phyloP scores from a whole-genome alignment of 2,329 filamentous ascomycete species.

The Emmonsia crescens region DNA sequence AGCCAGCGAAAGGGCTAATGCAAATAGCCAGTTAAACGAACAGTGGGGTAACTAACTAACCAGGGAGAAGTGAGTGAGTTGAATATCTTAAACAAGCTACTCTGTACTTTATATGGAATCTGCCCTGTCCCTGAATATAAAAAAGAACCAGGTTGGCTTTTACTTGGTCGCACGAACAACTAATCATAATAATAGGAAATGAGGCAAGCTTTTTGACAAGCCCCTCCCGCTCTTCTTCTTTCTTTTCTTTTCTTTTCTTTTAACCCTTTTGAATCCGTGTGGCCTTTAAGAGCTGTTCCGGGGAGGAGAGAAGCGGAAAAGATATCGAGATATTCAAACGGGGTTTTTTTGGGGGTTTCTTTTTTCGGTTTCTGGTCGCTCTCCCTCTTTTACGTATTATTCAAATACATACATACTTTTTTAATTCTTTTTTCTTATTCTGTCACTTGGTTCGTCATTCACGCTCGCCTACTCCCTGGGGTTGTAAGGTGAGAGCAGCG shows the following conservation, averaged over 20 bases:
- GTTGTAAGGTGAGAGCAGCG: background rate
- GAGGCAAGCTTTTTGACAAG: background rate
- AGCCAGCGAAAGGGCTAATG: background rate
- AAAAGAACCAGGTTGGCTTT: background rate
- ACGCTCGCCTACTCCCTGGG: background rate
- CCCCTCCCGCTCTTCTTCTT: background rate
- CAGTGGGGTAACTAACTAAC: too few relatives aligned
- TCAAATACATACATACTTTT: background rate
- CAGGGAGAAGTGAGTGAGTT: background rate
- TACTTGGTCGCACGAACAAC: background rate
- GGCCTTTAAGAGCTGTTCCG: background rate
- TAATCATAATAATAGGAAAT: background rate
- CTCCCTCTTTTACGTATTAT: background rate
- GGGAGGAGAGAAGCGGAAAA: background rate
- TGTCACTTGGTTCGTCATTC: background rate
- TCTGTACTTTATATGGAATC: background rate
- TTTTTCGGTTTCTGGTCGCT: background rate
- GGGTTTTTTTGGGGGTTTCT: too few relatives aligned
- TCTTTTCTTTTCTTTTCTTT: background rate
- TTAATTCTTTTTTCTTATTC: background rate
- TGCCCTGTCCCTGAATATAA: background rate
- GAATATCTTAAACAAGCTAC: background rate
- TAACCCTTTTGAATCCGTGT: background rate
- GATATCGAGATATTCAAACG: background rate
- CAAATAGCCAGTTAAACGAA: background rate